Percentiles rank a stretch among this genome's conserved stretches.
Conservation (phyloP, 495 filamentous ascomycete genomes). For the Penicillium cosmopolitanum region DNA sequence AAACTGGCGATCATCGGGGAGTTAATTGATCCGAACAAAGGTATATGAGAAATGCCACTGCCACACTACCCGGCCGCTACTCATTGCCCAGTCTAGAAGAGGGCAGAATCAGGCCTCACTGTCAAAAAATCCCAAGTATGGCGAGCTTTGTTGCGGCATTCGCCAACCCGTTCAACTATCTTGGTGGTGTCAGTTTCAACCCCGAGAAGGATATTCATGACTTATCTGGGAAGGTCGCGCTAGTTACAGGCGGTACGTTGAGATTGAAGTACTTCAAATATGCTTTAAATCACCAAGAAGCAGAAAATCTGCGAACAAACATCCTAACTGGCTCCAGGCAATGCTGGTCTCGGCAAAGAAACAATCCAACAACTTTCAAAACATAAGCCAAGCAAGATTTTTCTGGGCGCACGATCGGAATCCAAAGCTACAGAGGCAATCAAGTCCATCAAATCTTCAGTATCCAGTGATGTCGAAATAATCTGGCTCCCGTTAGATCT, state of each 20-base stretch:
- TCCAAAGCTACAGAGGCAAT: constrained; percentile 37
- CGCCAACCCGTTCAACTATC: constrained; percentile 31
- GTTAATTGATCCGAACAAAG: constrained; percentile 4
- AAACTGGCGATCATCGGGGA: neutral
- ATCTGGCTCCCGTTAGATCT: constrained; percentile 52
- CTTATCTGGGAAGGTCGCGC: constrained; percentile 54
- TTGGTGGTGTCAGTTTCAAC: constrained; percentile 35
- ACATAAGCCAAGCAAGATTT: constrained; percentile 60
- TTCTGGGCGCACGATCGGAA: constrained; percentile 45
- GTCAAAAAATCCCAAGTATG: constrained; percentile 11
- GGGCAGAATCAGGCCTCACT: too few species aligned
- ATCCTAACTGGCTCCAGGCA: constrained; percentile 39
- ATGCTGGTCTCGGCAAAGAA: constrained; percentile 61
- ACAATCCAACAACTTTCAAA: constrained; percentile 55
- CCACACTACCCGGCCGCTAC: neutral
- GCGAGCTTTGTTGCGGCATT: constrained; percentile 26
- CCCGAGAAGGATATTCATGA: constrained; percentile 55
- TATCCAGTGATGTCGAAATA: constrained; percentile 29
- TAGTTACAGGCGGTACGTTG: constrained; percentile 61
- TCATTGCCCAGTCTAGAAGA: neutral
- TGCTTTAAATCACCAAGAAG: neutral
- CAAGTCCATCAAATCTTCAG: constrained; percentile 20
- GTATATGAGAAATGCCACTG: neutral
- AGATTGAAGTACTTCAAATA: neutral
- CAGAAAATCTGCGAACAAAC: neutral